Evolutionary conservation across 192 early-diverging fungal genomes (phyloP).

Genomic region (Coemansia sp.): DNA sequence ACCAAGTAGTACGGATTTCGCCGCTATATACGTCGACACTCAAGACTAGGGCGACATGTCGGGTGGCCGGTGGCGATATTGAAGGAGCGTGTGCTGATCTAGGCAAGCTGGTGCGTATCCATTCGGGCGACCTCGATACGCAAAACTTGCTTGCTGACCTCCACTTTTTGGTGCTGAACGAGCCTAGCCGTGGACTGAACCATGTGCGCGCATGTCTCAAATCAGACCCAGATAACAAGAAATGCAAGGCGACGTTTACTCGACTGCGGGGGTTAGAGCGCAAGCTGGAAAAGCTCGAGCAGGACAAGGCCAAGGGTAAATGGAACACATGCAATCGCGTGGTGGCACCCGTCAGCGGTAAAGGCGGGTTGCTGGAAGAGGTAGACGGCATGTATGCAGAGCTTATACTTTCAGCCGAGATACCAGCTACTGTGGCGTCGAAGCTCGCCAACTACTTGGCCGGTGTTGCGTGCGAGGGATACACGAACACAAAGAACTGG

Average conservation of each 20-base stretch:
- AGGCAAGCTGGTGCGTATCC: constrained; percentile 74
- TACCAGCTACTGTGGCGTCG: constrained; percentile 28
- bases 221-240: constrained; percentile 89
- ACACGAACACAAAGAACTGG: constrained; percentile 53
- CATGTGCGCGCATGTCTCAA: constrained; percentile 84
- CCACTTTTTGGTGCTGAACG: constrained; percentile 68
- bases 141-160: constrained; percentile 70
- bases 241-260: constrained; percentile 77
- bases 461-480: constrained; percentile 47
- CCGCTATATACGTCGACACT: constrained; percentile 62
- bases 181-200: constrained; percentile 68
- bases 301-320: constrained; percentile 58
- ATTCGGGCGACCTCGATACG: constrained; percentile 65
- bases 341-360: constrained; percentile 35
- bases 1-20: constrained; percentile 58
- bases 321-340: constrained; percentile 58
- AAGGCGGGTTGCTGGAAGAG: constrained; percentile 39
- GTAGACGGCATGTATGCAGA: constrained; percentile 39
- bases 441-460: constrained; percentile 44
- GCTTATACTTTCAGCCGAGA: constrained; percentile 25
- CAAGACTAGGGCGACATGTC: constrained; percentile 71
- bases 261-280: constrained; percentile 77
- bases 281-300: constrained; percentile 62
- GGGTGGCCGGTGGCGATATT: constrained; percentile 70
- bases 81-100: constrained; percentile 84